Percentiles rank a stretch among this genome's conserved stretches.
Conservation (phyloP, 169 alveolate genomes). For the Cystoisospora suis region DNA sequence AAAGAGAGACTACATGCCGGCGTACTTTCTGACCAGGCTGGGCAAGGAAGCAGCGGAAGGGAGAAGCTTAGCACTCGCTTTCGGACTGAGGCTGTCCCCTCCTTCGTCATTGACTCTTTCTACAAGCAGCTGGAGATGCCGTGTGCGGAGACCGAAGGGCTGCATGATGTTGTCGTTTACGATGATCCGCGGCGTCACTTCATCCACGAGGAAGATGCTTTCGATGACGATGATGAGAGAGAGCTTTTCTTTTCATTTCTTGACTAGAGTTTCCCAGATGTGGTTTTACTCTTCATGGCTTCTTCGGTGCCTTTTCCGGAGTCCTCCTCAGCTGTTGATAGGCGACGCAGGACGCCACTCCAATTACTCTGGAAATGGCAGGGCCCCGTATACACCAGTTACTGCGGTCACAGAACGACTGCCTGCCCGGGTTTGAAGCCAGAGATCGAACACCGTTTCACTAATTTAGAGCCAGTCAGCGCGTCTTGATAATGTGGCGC, state of each 20-base stretch:
- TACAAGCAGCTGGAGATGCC: constrained; percentile 62
- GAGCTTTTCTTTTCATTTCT: background rate
- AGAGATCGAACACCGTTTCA: too few species aligned
- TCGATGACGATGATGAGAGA: background rate
- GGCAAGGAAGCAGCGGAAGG: background rate
- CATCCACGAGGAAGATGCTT: background rate
- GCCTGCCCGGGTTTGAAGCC: too few species aligned
- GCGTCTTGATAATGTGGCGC: too few species aligned
- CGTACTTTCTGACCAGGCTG: background rate
- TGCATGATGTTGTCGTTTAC: background rate
- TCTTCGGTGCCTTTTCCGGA: too few species aligned
- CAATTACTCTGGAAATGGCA: too few species aligned
- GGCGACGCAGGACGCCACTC: too few species aligned
- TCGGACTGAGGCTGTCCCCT: constrained; percentile 41
- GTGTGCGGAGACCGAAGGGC: constrained; percentile 33
- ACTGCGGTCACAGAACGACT: too few species aligned
- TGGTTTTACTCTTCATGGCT: too few species aligned
- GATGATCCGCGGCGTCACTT: background rate
- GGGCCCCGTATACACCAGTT: too few species aligned
- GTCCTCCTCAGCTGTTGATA: too few species aligned
- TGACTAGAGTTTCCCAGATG: too few species aligned
- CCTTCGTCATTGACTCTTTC: constrained; percentile 40
- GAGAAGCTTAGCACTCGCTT: constrained; percentile 21
- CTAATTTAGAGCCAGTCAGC: too few species aligned
- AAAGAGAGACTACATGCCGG: background rate